A percentile compares a stretch with the other conserved stretches of the same genome.
These are phyloP conservation scores for Xylariaceae sp. DNA, from an alignment of 2,329 filamentous ascomycete species.

Conservation along the genomic window DNA sequence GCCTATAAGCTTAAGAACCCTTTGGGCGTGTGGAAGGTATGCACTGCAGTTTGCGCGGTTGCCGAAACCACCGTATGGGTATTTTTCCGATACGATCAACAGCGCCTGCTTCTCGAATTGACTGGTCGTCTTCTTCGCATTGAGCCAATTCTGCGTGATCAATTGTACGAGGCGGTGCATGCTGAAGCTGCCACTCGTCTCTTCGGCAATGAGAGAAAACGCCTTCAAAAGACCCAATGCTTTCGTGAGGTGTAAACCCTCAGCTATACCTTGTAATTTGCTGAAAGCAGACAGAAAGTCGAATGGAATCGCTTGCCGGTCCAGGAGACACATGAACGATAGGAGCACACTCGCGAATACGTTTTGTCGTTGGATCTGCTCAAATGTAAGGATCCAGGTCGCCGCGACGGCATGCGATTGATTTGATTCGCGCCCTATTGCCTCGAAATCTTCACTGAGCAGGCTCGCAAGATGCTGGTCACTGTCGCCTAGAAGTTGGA, in stretches of 20 bases:
- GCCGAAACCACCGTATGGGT: conserved; percentile 21
- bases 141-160: conserved; percentile 30
- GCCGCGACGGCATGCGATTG: conserved; percentile 25
- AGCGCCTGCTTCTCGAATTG: conserved; percentile 24
- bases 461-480: conserved; percentile 21
- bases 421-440: conserved; percentile 27
- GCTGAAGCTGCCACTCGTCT: conserved; percentile 15
- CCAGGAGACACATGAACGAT: conserved; percentile 31
- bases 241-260: conserved; percentile 14
- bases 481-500: conserved; percentile 26
- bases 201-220: conserved; percentile 5
- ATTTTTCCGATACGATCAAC: conserved; percentile 15
- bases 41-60: conserved; percentile 13
- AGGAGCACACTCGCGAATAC: conserved; percentile 29
- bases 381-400: conserved; percentile 22
- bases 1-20: conserved; percentile 17
- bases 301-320: conserved; percentile 29
- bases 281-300: conserved; percentile 17
- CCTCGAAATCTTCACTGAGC: conserved; percentile 31
- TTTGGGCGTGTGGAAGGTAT: conserved; percentile 26
- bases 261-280: neutral
- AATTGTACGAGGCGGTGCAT: conserved; percentile 36
- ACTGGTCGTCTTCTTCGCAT: neutral
- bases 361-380: conserved; percentile 27
- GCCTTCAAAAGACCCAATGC: conserved; percentile 3